Percentiles rank a stretch among this genome's conserved stretches.
Conservation (phyloP, 371 early-diverging fungal species). For the Mucor mucedo region DNA sequence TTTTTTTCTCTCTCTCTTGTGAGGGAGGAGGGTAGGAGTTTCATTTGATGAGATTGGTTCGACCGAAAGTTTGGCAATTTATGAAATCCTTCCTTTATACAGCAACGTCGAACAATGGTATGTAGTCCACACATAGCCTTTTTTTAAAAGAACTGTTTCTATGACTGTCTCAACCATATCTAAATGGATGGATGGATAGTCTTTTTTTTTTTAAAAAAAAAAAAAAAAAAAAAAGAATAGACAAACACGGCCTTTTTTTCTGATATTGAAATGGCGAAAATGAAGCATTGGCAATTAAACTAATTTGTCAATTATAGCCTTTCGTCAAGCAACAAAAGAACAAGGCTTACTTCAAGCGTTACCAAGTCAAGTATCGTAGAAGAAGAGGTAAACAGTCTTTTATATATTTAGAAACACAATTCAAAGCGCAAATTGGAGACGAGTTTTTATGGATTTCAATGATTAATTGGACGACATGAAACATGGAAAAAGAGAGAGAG, state of each 20-base stretch:
- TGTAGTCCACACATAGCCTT: background rate
- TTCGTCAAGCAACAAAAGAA: slow-evolving; percentile 58
- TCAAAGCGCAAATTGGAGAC: no score
- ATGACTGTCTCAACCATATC: background rate
- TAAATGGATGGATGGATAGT: slow-evolving; percentile 22
- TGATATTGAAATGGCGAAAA: slow-evolving; percentile 22
- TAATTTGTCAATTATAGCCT: slow-evolving; percentile 24
- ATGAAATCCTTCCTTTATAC: slow-evolving; percentile 33
- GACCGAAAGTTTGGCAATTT: background rate
- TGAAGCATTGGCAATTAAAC: background rate
- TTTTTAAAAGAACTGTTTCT: no score
- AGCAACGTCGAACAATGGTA: slow-evolving; percentile 43
- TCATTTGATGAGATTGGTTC: background rate
- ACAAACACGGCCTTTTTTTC: slow-evolving; percentile 3
- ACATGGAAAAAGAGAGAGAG: background rate
- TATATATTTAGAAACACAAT: no score
- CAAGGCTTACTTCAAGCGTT: slow-evolving; percentile 98
- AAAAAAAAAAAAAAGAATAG: background rate
- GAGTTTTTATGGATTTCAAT: no score
- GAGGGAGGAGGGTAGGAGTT: background rate
- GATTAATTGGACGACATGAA: no score
- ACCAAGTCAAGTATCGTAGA: slow-evolving; percentile 99
- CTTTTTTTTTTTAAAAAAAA: background rate
- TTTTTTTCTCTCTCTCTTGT: background rate
- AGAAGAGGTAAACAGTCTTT: slow-evolving; percentile 79